These are phyloP conservation scores for Lasiosphaeriaceae sp. DNA, from an alignment of 495 filamentous ascomycete genomes.

Conservation along the genomic window DNA sequence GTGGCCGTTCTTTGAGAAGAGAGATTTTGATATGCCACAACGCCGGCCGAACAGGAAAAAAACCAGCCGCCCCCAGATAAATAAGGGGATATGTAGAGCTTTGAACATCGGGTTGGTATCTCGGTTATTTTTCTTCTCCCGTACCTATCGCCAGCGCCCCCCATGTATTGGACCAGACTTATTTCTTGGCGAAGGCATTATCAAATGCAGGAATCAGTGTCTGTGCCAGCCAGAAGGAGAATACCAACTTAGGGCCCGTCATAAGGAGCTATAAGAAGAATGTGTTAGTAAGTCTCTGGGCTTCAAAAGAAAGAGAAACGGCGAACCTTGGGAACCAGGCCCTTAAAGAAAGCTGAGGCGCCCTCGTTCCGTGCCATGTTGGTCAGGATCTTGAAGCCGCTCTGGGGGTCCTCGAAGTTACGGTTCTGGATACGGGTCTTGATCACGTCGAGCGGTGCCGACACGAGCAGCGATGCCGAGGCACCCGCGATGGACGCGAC, in stretches of 20 bases:
- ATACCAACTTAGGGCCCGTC: slow-evolving; percentile 97
- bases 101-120: too few species aligned
- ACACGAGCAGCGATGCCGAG: slow-evolving; percentile 86
- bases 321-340: slow-evolving; percentile 78
- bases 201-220: slow-evolving; percentile 72
- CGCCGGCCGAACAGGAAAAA: too few species aligned
- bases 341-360: slow-evolving; percentile 89
- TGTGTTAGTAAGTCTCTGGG: background rate
- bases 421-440: slow-evolving; percentile 99
- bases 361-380: slow-evolving; percentile 94
- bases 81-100: too few species aligned
- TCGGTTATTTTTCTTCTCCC: background rate
- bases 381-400: slow-evolving; percentile 78
- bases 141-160: background rate
- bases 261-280: slow-evolving; percentile 65
- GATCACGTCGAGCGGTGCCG: slow-evolving; percentile 95
- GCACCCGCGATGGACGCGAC: slow-evolving; percentile 93
- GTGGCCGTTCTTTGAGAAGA: too few species aligned
- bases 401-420: slow-evolving; percentile 97
- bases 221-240: slow-evolving; percentile 99
- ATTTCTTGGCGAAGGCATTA: slow-evolving; percentile 17
- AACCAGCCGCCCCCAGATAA: background rate
- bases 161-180: background rate
- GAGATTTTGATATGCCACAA: too few species aligned
- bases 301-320: too few species aligned